Evolutionary conservation across 768 basidiomycete genomes (phyloP).

Genomic region (Phanerochaete carnosa): DNA sequence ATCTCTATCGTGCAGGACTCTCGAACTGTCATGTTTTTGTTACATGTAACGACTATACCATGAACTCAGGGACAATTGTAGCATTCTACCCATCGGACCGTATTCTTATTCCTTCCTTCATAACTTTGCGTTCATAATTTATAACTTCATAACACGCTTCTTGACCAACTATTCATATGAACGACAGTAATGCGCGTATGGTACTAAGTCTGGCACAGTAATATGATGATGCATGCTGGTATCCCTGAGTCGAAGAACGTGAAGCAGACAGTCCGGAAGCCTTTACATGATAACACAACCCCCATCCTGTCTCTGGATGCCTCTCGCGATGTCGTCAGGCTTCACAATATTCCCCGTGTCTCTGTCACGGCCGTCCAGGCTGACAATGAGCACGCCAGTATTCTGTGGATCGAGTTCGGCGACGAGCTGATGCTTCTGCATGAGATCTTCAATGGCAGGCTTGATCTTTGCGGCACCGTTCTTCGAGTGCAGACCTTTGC

Average conservation of each 20-base stretch:
- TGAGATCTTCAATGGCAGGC: constrained; percentile 86
- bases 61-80: constrained; percentile 9
- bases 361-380: constrained; percentile 44
- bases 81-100: constrained; percentile 4
- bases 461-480: constrained; percentile 81
- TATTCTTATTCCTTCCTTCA: neutral
- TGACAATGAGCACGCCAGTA: constrained; percentile 79
- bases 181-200: no score
- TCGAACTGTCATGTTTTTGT: neutral
- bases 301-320: constrained; percentile 47
- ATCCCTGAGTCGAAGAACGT: no score
- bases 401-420: constrained; percentile 80
- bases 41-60: neutral
- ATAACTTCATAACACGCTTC: neutral
- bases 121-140: neutral
- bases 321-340: constrained; percentile 55
- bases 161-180: neutral
- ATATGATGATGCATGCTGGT: no score
- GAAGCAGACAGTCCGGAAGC: neutral
- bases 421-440: constrained; percentile 75
- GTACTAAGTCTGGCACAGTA: no score
- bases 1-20: neutral
- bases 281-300: constrained; percentile 70
- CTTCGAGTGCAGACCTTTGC: constrained; percentile 84
- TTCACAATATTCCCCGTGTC: constrained; percentile 41